Base-by-base conservation (phyloP, 2,329 filamentous ascomycete genomes). In the Seiridium unicorne region DNA sequence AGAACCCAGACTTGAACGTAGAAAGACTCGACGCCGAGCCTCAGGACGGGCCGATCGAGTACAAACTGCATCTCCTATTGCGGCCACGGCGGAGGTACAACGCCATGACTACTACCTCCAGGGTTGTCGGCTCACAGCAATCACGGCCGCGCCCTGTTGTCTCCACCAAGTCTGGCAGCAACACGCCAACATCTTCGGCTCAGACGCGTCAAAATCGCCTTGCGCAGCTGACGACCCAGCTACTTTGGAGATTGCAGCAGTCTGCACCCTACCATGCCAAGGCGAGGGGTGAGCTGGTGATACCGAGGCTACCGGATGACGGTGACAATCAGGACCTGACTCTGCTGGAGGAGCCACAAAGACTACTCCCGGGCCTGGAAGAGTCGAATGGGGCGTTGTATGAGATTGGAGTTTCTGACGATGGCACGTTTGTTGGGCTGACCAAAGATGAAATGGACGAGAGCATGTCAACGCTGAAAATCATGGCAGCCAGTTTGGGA, bases 351-450 rank as follows among this genome's bases (percentile, higher is more conserved):
- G 78, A 80, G 61, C 77, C 84, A 2, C 79, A 77, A 6, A 86
- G 87, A 63, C 78, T 89, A 46, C 79, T 93, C 5, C 87, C 93
- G 2, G 93, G 95, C 0, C 79, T 99, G 7, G 94, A 98, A 72
- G 93, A 97, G 72, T 97, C 93, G 13, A 89, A 92, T 65, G 95
- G 95, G 4, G 95, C 95, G 1, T 76, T 98, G 55, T 99, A 99
- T 68, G 94, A 99, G 74, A 96, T 99, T 73, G 95, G 95, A 0
- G 93, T 99, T 8, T 90, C 93, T 35, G 95, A 99, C 73, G 93
- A 98, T 76, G 95, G 95, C 6, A 92, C 90, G 0, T 87, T 99
- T 60, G 86, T 97, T 47, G 95, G 95, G 0, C 80, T 99, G 51
- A 91, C 92, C 2, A 87, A 91, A 64, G 93, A 97, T 70, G 95